A percentile compares a stretch with the other conserved stretches of the same genome.
These are phyloP conservation scores for Colletotrichum sp. DNA, from an alignment of 2,329 filamentous ascomycete species.

Conservation along the genomic window DNA sequence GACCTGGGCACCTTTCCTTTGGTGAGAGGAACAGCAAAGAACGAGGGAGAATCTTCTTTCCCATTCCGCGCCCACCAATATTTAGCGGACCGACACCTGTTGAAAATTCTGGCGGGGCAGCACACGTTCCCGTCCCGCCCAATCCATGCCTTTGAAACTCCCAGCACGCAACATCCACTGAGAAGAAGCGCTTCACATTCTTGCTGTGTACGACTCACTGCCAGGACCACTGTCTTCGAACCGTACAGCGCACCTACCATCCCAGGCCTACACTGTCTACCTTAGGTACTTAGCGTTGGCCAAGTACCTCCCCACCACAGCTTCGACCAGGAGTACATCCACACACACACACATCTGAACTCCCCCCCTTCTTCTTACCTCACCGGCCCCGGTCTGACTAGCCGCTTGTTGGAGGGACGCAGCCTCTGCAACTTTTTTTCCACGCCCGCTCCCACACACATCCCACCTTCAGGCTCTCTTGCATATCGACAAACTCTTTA, in stretches of 20 bases:
- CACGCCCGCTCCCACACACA: conserved; percentile 3
- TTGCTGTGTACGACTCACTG: background rate
- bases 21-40: conserved; percentile 12
- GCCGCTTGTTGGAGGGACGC: background rate
- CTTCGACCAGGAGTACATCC: background rate
- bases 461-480: conserved; percentile 20
- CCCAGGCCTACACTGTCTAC: background rate
- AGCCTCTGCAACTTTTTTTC: conserved; percentile 19
- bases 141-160: background rate
- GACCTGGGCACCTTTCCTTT: background rate
- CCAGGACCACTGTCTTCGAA: background rate
- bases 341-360: background rate
- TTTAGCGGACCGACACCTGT: conserved; percentile 5
- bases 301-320: background rate
- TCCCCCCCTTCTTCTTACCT: background rate
- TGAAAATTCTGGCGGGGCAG: background rate
- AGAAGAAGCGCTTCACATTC: background rate
- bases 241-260: background rate
- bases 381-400: background rate
- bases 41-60: conserved; percentile 25
- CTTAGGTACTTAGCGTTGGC: background rate
- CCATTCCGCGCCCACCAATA: conserved; percentile 20
- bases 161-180: background rate
- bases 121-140: background rate
- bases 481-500: conserved; percentile 21